Evolutionary conservation across 1,284 basidiomycete species (phyloP).

Genomic region (Schizophyllum amplum): DNA sequence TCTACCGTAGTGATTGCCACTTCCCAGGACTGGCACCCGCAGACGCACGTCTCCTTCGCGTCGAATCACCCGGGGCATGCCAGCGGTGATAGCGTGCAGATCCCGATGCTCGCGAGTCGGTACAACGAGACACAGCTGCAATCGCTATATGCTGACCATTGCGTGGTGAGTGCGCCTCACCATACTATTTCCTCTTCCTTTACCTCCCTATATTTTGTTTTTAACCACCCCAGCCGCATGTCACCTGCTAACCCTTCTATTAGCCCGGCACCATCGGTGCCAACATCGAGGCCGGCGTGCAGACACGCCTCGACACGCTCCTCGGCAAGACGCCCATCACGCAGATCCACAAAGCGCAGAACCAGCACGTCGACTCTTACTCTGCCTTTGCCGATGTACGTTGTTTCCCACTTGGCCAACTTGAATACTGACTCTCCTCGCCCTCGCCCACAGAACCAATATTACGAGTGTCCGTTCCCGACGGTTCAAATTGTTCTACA

Average conservation of each 20-base stretch:
- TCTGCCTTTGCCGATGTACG: not conserved
- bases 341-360: not conserved
- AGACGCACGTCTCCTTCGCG: constrained; percentile 43
- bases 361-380: not conserved
- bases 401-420: too few species aligned
- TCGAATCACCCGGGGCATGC: constrained; percentile 23
- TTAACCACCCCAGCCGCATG: too few species aligned
- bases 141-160: not conserved
- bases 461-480: not conserved
- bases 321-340: not conserved
- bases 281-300: not conserved
- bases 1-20: constrained; percentile 28
- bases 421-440: too few species aligned
- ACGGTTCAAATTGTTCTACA: too few species aligned
- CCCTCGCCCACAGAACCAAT: not conserved
- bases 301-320: not conserved
- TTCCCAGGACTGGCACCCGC: constrained; percentile 38
- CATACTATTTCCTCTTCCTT: too few species aligned
- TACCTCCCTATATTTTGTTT: too few species aligned
- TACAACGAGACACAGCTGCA: not conserved
- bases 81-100: not conserved
- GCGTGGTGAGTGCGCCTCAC: not conserved
- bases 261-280: not conserved
- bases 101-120: not conserved
- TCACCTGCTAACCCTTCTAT: too few species aligned